Percentiles rank a stretch among this genome's conserved stretches.
These are phyloP conservation scores for Aureobasidium pullulans DNA, from an alignment of 2,329 filamentous ascomycete species.

Conservation along the genomic window DNA sequence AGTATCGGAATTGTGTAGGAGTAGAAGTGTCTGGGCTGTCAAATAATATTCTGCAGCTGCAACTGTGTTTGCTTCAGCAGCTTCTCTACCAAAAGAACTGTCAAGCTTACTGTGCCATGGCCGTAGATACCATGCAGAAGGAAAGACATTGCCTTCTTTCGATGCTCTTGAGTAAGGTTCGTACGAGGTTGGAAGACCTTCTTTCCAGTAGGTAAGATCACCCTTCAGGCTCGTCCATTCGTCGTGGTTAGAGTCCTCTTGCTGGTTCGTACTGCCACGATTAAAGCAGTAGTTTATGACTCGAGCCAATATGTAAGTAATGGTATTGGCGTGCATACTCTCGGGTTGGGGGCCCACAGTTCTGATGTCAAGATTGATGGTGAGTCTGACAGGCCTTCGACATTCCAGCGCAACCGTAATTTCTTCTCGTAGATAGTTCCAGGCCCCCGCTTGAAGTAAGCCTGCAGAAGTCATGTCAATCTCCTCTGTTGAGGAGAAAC, in stretches of 20 bases:
- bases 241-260: background rate
- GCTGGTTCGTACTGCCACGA: too few species aligned
- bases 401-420: constrained; percentile 46
- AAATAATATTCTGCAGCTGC: constrained; percentile 2
- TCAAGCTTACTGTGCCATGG: constrained; percentile 36
- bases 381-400: background rate
- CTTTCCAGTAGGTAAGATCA: constrained; percentile 27
- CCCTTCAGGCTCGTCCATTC: background rate
- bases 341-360: constrained; percentile 21
- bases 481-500: constrained; percentile 31
- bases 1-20: background rate
- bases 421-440: constrained; percentile 47
- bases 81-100: background rate
- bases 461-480: constrained; percentile 20
- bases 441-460: constrained; percentile 38
- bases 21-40: background rate
- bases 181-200: constrained; percentile 26
- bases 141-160: constrained; percentile 24
- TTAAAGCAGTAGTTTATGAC: constrained; percentile 36
- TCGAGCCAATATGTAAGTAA: constrained; percentile 37
- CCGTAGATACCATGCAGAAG: constrained; percentile 34
- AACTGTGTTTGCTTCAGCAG: background rate
- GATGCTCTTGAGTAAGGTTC: constrained; percentile 26
- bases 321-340: constrained; percentile 33
- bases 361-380: background rate